Conservation (phyloP, 1,284 basidiomycete genomes). For the Sporisorium sorghi region DNA sequence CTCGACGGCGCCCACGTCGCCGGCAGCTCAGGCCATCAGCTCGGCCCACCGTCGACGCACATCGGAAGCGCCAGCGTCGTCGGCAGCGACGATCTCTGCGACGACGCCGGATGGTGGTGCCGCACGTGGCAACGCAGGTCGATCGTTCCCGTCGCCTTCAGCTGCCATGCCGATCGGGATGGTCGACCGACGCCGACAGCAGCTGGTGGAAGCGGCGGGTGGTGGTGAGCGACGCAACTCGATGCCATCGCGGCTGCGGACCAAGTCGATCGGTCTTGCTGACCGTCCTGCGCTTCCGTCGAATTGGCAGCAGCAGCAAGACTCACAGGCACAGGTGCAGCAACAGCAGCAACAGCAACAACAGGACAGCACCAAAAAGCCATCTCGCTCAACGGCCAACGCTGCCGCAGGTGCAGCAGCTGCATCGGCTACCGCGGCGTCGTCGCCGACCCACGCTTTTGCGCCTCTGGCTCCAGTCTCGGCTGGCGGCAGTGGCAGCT, state of each 20-base stretch:
- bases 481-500: constrained; percentile 24
- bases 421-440: constrained; percentile 24
- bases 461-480: constrained; percentile 11
- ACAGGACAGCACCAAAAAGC: constrained; percentile 21
- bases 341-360: constrained; percentile 17
- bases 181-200: constrained; percentile 66
- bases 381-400: constrained; percentile 6
- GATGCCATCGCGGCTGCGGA: constrained; percentile 86
- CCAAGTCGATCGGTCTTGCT: constrained; percentile 76
- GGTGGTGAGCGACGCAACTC: constrained; percentile 77
- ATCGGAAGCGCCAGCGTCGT: constrained; percentile 42
- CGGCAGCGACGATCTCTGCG: constrained; percentile 7
- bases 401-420: constrained; percentile 10
- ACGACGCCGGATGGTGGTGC: constrained; percentile 21
- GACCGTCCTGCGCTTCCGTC: constrained; percentile 45
- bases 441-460: constrained; percentile 31
- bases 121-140: constrained; percentile 5
- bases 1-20: constrained; percentile 77
- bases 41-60: constrained; percentile 45
- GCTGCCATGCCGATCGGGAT: constrained; percentile 37
- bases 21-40: constrained; percentile 72
- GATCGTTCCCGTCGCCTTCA: constrained; percentile 34
- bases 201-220: constrained; percentile 73
- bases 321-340: not conserved
- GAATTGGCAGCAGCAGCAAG: constrained; percentile 26